Percentiles rank a stretch among this genome's conserved stretches.
These are phyloP conservation scores for Sporothrix variecibatus DNA, from an alignment of 2,329 filamentous ascomycete species.

Conservation along the genomic window DNA sequence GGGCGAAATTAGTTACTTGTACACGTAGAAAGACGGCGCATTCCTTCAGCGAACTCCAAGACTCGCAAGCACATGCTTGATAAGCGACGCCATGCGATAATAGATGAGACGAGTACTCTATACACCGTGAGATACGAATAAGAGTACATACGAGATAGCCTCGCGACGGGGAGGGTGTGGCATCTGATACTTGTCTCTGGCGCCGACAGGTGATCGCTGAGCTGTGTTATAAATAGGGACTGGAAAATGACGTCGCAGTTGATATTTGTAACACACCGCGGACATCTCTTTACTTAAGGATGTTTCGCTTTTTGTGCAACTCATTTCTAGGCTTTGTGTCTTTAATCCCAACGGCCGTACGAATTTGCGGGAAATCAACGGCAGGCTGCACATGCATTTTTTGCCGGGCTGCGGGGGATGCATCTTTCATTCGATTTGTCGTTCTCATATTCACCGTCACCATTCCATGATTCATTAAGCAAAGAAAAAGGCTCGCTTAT, in stretches of 20 bases:
- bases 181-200: neutral
- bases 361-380: neutral
- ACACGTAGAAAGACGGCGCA: neutral
- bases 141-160: neutral
- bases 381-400: neutral
- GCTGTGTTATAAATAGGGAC: neutral
- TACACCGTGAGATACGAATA: neutral
- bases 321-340: neutral
- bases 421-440: neutral
- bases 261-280: neutral
- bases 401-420: neutral
- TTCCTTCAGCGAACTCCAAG: neutral
- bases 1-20: constrained; percentile 3
- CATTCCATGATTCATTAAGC: neutral
- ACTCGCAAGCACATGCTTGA: constrained; percentile 8
- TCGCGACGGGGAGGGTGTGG: neutral
- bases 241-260: neutral
- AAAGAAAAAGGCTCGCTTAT: constrained; percentile 8
- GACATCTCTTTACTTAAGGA: neutral
- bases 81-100: neutral
- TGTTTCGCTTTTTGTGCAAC: neutral
- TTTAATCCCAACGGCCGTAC: neutral
- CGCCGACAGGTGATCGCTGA: neutral
- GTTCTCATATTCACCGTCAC: neutral
- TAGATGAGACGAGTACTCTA: neutral